Conservation (phyloP, 1,284 basidiomycete species). For the Ustilago tritici region DNA sequence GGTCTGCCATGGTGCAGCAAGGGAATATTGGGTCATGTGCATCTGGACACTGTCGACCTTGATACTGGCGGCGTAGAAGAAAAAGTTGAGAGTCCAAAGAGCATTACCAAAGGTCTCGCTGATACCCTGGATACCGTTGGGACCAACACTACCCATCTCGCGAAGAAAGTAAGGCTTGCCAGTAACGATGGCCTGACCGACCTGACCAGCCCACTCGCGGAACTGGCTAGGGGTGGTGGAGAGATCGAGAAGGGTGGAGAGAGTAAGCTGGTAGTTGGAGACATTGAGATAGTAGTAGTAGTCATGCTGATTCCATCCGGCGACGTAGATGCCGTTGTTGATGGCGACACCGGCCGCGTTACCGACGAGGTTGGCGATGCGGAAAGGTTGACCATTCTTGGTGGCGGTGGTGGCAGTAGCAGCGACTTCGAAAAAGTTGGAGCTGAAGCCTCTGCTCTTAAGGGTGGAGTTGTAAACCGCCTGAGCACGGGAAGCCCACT, state of each 20-base stretch:
- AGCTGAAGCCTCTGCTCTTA: conserved; percentile 25
- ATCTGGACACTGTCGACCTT: conserved; percentile 58
- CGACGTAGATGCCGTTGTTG: conserved; percentile 60
- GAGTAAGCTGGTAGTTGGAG: conserved; percentile 40
- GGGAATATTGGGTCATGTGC: conserved; percentile 57
- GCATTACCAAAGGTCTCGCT: conserved; percentile 58
- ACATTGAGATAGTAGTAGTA: conserved; percentile 62
- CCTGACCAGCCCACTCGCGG: conserved; percentile 52
- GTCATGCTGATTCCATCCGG: conserved; percentile 64
- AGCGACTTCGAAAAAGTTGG: conserved; percentile 60
- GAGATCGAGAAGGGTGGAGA: conserved; percentile 49
- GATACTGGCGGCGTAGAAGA: conserved; percentile 58
- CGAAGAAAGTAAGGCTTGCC: conserved; percentile 62
- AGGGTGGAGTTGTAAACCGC: conserved; percentile 49
- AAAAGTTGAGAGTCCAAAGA: conserved; percentile 62
- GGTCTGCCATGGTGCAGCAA: conserved; percentile 55
- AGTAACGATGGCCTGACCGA: conserved; percentile 44
- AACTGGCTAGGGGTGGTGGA: conserved; percentile 47
- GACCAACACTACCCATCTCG: conserved; percentile 62
- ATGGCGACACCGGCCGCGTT: conserved; percentile 49
- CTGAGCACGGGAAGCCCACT: conserved; percentile 48
- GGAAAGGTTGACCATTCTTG: conserved; percentile 50
- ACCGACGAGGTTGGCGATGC: conserved; percentile 54
- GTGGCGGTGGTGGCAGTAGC: conserved; percentile 61
- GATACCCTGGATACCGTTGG: conserved; percentile 56